These are phyloP conservation scores for Metschnikowia borealis DNA, from an alignment of 805 yeast genomes.

Conservation along the genomic window DNA sequence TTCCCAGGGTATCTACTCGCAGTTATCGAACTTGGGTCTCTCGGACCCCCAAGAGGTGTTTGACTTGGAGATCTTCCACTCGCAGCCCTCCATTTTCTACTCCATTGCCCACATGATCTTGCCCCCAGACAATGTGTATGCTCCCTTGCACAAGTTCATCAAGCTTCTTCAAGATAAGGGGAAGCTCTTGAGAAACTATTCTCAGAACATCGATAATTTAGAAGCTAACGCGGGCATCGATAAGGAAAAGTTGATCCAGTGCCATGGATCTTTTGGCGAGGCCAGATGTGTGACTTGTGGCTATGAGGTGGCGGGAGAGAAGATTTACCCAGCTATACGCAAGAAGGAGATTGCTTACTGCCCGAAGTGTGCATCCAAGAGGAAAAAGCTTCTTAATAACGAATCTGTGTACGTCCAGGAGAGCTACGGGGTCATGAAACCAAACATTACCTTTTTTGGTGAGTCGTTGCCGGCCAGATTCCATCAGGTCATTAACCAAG, in stretches of 20 bases:
- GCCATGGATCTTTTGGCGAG: constrained; percentile 89
- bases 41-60: constrained; percentile 91
- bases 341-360: constrained; percentile 64
- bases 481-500: constrained; percentile 56
- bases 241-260: constrained; percentile 68
- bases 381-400: constrained; percentile 26
- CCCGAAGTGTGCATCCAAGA: constrained; percentile 53
- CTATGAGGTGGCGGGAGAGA: constrained; percentile 60
- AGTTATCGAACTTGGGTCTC: constrained; percentile 62
- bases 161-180: constrained; percentile 68
- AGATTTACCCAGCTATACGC: constrained; percentile 57
- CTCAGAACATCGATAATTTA: constrained; percentile 86
- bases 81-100: constrained; percentile 77
- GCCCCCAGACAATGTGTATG: constrained; percentile 63
- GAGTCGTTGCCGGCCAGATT: constrained; percentile 73
- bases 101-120: constrained; percentile 81
- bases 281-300: constrained; percentile 83
- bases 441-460: constrained; percentile 90
- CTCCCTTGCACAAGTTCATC: constrained; percentile 82
- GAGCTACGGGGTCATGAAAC: constrained; percentile 80
- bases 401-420: constrained; percentile 37
- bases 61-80: constrained; percentile 63
- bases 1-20: constrained; percentile 76
- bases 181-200: constrained; percentile 76
- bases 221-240: constrained; percentile 77